A percentile compares a stretch with the other conserved stretches of the same genome.
phyloP scores from a whole-genome alignment of 1,284 basidiomycete species.

The Melampsora larici-populina region DNA sequence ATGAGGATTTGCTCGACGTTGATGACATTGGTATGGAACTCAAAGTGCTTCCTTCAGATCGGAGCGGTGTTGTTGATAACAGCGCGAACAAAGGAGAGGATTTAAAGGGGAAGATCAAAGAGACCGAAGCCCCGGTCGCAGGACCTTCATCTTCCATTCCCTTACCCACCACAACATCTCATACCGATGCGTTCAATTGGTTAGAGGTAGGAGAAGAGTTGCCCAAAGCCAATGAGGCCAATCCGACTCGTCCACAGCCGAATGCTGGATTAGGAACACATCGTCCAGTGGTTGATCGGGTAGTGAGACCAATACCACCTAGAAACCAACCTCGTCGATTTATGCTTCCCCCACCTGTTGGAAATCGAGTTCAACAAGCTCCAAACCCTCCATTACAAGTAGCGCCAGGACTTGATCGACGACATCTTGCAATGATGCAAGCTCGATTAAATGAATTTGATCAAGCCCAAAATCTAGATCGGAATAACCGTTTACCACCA shows the following conservation, averaged over 20 bases:
- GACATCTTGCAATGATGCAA: too few relatives aligned
- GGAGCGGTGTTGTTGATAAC: background rate
- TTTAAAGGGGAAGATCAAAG: background rate
- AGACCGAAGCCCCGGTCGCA: background rate
- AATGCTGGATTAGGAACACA: background rate
- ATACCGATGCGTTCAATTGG: constrained; percentile 16
- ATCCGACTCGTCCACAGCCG: background rate
- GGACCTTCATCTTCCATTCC: background rate
- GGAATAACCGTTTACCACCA: background rate
- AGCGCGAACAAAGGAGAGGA: background rate
- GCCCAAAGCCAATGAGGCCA: background rate
- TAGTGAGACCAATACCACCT: background rate
- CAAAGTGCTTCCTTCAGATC: too few relatives aligned
- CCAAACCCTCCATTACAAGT: too few relatives aligned
- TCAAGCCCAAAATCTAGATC: constrained; percentile 1
- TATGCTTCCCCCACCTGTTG: background rate
- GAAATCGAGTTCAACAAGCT: too few relatives aligned
- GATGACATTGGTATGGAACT: too few relatives aligned
- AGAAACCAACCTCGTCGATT: background rate
- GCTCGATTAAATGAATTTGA: background rate
- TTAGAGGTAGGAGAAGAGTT: background rate
- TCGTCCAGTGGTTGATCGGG: background rate
- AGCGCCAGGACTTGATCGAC: too few relatives aligned
- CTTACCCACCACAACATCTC: background rate
- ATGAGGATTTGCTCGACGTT: too few relatives aligned